phyloP scores from a whole-genome alignment of 2,329 filamentous ascomycete genomes.

The Fusarium continuum region DNA sequence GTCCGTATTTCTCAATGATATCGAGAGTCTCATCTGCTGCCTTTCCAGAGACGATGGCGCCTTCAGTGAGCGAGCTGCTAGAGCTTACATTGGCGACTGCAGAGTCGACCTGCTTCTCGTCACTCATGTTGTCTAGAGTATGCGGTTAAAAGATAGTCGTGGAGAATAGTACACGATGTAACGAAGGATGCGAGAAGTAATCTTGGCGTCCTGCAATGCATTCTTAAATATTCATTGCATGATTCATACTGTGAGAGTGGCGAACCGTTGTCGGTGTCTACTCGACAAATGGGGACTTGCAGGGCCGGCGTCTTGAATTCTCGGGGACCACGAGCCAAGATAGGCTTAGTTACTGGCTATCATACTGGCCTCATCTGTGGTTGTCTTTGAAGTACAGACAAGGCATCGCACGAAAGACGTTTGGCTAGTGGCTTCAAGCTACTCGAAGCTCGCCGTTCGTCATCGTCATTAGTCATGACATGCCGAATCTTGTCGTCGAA shows the following conservation, averaged over 20 bases:
- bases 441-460: background rate
- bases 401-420: background rate
- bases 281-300: background rate
- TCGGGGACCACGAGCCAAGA: background rate
- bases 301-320: background rate
- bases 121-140: background rate
- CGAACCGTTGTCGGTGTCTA: background rate
- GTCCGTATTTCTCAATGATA: background rate
- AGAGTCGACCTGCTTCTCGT: background rate
- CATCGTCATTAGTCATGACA: background rate
- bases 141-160: too few species aligned
- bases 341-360: background rate
- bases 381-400: background rate
- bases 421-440: too few species aligned
- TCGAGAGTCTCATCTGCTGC: slow-evolving; percentile 2
- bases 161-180: too few species aligned
- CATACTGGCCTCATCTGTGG: background rate
- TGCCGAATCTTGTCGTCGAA: background rate
- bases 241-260: too few species aligned
- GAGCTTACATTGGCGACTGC: background rate
- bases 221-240: background rate
- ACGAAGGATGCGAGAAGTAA: background rate
- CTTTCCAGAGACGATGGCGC: background rate
- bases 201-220: background rate
- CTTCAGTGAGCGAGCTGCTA: background rate